These are phyloP conservation scores for Leishmania aethiopica DNA, from an alignment of 208 protist species.

Conservation along the genomic window DNA sequence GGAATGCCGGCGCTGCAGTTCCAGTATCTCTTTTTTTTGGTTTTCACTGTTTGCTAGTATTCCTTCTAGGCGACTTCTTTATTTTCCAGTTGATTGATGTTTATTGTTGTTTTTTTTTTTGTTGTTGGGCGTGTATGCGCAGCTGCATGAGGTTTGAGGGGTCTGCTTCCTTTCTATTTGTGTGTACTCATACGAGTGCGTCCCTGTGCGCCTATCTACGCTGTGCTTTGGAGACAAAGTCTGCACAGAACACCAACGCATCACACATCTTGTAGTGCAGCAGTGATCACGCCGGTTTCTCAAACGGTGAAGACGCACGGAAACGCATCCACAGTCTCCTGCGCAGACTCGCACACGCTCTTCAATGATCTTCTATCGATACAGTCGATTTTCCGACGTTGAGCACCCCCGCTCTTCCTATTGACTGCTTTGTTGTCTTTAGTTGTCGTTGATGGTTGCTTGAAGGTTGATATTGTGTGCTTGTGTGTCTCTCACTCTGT, in stretches of 20 bases:
- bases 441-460: neutral
- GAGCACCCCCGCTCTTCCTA: neutral
- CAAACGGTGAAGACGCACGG: neutral
- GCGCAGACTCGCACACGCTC: neutral
- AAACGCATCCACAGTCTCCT: neutral
- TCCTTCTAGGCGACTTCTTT: neutral
- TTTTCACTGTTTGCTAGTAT: neutral
- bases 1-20: neutral
- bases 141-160: neutral
- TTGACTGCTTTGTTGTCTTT: constrained; percentile 4
- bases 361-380: neutral
- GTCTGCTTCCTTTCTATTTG: neutral
- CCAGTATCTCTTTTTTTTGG: neutral
- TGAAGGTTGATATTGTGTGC: neutral
- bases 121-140: too few species aligned
- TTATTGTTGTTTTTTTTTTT: neutral
- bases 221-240: neutral
- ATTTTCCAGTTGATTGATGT: neutral
- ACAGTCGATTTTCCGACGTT: too few species aligned
- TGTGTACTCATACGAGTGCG: neutral
- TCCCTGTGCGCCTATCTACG: neutral
- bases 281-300: neutral
- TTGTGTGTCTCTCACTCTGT: neutral
- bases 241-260: neutral
- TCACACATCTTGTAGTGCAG: neutral